These are phyloP conservation scores for Ballota nigra DNA, from an alignment of 257 asterid genomes.

Conservation along the genomic window DNA sequence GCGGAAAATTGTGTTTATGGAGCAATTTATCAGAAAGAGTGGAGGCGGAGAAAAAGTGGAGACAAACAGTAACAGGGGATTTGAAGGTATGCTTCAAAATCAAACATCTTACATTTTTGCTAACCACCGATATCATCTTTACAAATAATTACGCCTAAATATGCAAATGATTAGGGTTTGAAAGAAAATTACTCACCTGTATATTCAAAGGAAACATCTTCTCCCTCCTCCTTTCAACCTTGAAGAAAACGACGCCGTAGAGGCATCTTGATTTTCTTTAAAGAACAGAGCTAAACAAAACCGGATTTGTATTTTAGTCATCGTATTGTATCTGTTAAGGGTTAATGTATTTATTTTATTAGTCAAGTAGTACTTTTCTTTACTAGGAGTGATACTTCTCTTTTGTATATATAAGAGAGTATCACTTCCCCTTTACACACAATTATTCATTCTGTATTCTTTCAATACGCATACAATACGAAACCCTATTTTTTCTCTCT, in stretches of 20 bases:
- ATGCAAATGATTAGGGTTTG: not conserved
- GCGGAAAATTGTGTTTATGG: not conserved
- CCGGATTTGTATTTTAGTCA: too few species aligned
- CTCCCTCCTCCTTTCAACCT: not conserved
- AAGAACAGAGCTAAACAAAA: too few species aligned
- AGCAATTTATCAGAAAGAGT: not conserved
- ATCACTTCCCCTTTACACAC: too few species aligned
- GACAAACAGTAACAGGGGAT: not conserved
- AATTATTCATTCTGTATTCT: too few species aligned
- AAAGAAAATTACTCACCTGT: not conserved
- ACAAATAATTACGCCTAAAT: not conserved
- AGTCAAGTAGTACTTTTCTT: too few species aligned
- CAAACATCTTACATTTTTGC: not conserved
- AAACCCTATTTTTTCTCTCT: too few species aligned
- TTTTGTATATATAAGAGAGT: too few species aligned
- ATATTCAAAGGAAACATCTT: not conserved
- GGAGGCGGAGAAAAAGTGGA: not conserved
- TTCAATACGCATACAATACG: too few species aligned
- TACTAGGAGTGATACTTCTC: too few species aligned
- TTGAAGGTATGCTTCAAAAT: not conserved
- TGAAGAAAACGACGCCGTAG: not conserved
- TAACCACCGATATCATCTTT: not conserved
- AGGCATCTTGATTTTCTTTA: too few species aligned
- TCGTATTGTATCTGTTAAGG: too few species aligned
- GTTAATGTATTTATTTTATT: too few species aligned